phyloP scores from a whole-genome alignment of 179 eudicot genomes.

The Silene noctiflora region DNA sequence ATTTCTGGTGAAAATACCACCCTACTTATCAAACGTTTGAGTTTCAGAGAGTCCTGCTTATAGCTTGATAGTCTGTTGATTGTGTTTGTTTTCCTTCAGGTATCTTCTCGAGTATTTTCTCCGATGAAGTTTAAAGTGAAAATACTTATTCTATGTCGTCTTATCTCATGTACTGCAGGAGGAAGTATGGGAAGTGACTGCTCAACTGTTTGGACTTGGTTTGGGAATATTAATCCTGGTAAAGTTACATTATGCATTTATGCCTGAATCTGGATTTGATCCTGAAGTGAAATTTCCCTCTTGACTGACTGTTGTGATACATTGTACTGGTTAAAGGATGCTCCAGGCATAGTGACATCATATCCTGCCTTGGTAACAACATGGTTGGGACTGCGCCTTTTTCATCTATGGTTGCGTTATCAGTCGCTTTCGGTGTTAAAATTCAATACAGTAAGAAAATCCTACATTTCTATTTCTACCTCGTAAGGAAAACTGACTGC shows the following conservation, averaged over 20 bases:
- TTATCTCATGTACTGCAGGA: conserved; percentile 44
- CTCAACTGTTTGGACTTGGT: conserved; percentile 87
- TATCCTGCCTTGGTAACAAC: conserved; percentile 50
- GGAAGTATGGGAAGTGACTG: conserved; percentile 98
- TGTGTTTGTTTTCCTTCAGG: not conserved
- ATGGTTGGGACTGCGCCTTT: conserved; percentile 70
- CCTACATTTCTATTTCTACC: not conserved
- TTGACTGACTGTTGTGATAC: not conserved
- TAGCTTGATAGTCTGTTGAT: not conserved
- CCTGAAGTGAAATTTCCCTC: not conserved
- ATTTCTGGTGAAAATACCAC: not conserved
- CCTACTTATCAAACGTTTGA: not conserved
- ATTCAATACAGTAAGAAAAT: conserved; percentile 57
- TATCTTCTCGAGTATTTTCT: not conserved
- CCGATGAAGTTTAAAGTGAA: not conserved
- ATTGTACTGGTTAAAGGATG: conserved; percentile 42
- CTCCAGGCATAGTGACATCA: conserved; percentile 62
- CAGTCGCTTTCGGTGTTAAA: conserved; percentile 76
- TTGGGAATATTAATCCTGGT: conserved; percentile 81
- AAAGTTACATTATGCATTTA: conserved; percentile 15
- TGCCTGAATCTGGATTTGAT: not conserved
- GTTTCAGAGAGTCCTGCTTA: not conserved
- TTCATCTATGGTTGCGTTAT: conserved; percentile 87
- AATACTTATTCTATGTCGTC: not conserved
- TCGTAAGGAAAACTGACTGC: not conserved